A percentile compares a stretch with the other conserved stretches of the same genome.
Conservation (phyloP, 2,329 filamentous ascomycete genomes). For the Colletotrichum euphorbiae region DNA sequence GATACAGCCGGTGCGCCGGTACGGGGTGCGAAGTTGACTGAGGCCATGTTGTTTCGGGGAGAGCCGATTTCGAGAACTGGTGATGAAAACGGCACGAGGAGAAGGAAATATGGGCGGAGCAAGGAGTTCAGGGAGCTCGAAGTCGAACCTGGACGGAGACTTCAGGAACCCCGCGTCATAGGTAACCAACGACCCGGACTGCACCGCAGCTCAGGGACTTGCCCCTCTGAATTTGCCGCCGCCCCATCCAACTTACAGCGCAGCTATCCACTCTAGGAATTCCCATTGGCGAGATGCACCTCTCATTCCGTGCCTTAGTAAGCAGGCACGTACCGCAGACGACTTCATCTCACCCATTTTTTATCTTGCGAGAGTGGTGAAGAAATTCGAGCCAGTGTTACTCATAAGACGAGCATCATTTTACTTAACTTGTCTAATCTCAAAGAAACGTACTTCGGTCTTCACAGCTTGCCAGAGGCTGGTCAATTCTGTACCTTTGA, state of each 20-base stretch:
- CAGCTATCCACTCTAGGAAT: no score
- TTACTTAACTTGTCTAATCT: no score
- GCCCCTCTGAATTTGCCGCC: no score
- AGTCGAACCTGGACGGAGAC: neutral
- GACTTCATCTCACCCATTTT: conserved; percentile 17
- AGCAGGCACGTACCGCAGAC: conserved; percentile 15
- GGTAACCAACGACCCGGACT: no score
- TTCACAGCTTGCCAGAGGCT: no score
- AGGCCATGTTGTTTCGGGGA: conserved; percentile 20
- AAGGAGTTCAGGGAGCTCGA: neutral
- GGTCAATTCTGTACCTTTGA: no score
- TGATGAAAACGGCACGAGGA: neutral
- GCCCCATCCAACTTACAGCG: no score
- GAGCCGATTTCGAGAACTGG: neutral
- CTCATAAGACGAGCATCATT: neutral
- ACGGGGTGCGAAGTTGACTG: neutral
- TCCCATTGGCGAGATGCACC: no score
- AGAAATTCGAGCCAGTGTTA: neutral
- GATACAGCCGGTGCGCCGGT: neutral
- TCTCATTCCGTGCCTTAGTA: conserved; percentile 7
- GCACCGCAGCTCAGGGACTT: no score
- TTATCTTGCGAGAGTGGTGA: neutral
- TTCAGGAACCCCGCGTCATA: conserved; percentile 8
- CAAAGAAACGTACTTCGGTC: no score
- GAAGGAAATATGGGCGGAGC: neutral